Base-by-base conservation (phyloP, 331 rosid genomes). In the Telfairia occidentalis region DNA sequence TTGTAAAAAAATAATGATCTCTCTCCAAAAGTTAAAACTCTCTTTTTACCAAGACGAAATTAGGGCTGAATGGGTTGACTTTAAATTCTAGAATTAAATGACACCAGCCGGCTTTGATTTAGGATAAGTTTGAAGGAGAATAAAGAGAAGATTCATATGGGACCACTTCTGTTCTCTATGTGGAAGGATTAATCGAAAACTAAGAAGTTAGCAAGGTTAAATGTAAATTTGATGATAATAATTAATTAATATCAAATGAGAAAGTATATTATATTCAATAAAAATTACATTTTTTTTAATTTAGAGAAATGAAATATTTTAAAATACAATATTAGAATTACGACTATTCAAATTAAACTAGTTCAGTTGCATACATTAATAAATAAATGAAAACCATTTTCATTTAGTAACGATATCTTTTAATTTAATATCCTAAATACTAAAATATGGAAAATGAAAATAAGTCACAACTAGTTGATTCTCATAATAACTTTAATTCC, bases 71-170 rank as follows among this genome's bases (percentile, higher is more conserved):
- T 8, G 28, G 28, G 29, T 63, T 63, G 45, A 63, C 28, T n/a
- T 63, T 63, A 63, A 18, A 63, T 34, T 63, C 46, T 34, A 63
- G 28, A 63, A 65, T 21, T 65, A 23, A 66, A 66, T 66, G 73
- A 40, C 40, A 21, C 52, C 1, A 66, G 42, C 34, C 10, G 13
- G 21, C 10, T n/a, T 21, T 21, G 4, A n/a, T 65, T 65, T 65
- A 37, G 30, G 32, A 19, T 38, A 66, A 66, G 32, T 66, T 38
- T 66, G 73, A 40, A 38, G 73, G 73, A 38, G 12, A 40, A 40
- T 0, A 40, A 9, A 9, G 8, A 40, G 52, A 66, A 40, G 52
- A 66, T 63, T 63, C 48, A 37, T 37, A 38, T 40, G 72, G n/a
- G 48, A n/a, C n/a, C 5, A 10, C 37, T 26, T 9, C 15, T 55